These are phyloP conservation scores for Diaporthe sp. DNA, from an alignment of 2,329 filamentous ascomycete species.

Conservation along the genomic window DNA sequence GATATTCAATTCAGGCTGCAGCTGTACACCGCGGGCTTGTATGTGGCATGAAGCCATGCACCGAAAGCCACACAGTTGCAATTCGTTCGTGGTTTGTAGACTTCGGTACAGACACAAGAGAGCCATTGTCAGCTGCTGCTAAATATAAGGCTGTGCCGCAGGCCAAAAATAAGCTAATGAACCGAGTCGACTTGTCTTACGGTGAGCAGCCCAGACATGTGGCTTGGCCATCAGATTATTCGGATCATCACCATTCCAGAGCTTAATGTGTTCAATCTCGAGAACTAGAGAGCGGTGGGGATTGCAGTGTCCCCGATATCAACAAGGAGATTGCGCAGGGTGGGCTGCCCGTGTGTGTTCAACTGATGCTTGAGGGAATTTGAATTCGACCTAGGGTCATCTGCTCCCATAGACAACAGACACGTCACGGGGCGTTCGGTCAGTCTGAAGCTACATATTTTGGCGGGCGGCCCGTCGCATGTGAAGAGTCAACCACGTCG, in stretches of 20 bases:
- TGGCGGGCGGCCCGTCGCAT: background rate
- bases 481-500: constrained; percentile 4
- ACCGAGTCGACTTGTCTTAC: background rate
- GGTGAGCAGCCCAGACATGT: background rate
- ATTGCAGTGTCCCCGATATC: background rate
- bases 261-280: constrained; percentile 6
- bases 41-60: background rate
- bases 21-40: background rate
- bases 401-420: background rate
- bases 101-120: background rate
- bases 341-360: background rate
- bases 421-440: background rate
- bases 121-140: background rate
- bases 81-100: background rate
- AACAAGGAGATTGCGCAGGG: constrained; percentile 10
- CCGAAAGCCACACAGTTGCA: background rate
- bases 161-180: background rate
- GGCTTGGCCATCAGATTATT: background rate
- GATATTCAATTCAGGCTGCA: background rate
- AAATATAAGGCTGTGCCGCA: background rate
- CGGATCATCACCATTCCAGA: constrained; percentile 11
- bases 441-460: background rate
- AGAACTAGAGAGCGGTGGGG: constrained; percentile 13
- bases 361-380: background rate
- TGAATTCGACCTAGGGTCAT: background rate